A percentile compares a stretch with the other conserved stretches of the same genome.
Evolutionary conservation across 768 basidiomycete species (phyloP).

Genomic region (Macrolepiota dolichaula): DNA sequence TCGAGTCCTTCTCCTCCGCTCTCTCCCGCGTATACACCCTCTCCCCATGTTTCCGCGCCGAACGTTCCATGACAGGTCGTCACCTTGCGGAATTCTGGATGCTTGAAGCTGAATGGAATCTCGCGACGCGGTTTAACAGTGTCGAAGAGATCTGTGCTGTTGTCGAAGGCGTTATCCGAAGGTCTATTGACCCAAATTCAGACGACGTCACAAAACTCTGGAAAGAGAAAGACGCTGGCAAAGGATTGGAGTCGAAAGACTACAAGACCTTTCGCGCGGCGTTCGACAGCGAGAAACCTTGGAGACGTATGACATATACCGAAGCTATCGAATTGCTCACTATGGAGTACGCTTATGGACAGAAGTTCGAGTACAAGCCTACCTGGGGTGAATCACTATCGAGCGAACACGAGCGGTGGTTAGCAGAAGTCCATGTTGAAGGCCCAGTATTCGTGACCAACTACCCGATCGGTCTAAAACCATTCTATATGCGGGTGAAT

Average conservation of each 20-base stretch:
- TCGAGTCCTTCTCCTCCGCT: slow-evolving; percentile 80
- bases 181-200: slow-evolving; percentile 20
- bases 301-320: slow-evolving; percentile 77
- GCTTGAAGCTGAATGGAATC: slow-evolving; percentile 92
- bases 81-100: slow-evolving; percentile 99
- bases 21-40: slow-evolving; percentile 88
- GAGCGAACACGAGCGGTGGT: slow-evolving; percentile 92
- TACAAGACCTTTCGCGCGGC: slow-evolving; percentile 32
- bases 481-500: slow-evolving; percentile 94
- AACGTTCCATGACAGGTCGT: slow-evolving; percentile 81
- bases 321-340: slow-evolving; percentile 63
- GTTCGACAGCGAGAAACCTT: slow-evolving; percentile 35
- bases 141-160: slow-evolving; percentile 42
- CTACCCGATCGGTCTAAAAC: slow-evolving; percentile 81
- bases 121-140: slow-evolving; percentile 23
- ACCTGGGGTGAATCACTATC: slow-evolving; percentile 70
- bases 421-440: slow-evolving; percentile 62
- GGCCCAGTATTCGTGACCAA: slow-evolving; percentile 91
- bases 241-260: slow-evolving; percentile 10
- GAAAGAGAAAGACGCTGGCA: slow-evolving; percentile 30
- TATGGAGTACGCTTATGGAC: slow-evolving; percentile 27
- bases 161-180: slow-evolving; percentile 33
- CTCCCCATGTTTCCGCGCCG: slow-evolving; percentile 92
- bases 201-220: slow-evolving; percentile 31
- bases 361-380: slow-evolving; percentile 53